Evolutionary conservation across 306 rosid species (phyloP), one percentile per base, ranked within the genome.

Genomic region (Macrotyloma uniflorum): DNA sequence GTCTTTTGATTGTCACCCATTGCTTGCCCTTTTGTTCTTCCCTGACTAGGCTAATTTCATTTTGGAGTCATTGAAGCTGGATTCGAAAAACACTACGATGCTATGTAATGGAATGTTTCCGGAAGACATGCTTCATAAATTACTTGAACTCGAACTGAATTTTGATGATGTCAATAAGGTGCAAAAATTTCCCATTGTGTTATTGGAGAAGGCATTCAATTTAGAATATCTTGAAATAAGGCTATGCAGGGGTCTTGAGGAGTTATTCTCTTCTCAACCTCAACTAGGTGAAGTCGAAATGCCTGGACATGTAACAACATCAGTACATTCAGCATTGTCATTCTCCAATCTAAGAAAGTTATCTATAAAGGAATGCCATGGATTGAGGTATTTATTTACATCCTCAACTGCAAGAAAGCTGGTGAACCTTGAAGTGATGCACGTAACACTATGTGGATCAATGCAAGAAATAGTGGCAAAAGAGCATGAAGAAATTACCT

Each of bases 311-410:
- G 54, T 5, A 19, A 19, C 1, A 47, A 49, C 2, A 0, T 67
- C 78, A 22, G 78, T 22, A 13, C 59, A 72, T 18, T 57, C 76
- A 5, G 8, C 66, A 3, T 36, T 43, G 4, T 67, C 76, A 47
- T 49, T 82, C 72, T 33, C 40, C 15, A 5, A 13, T 36, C 47
- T 82, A n/a, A 35, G 16, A n/a, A 8, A 1, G 0, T 0, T 83
- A 15, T 13, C 0, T 3, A 0, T 67, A 4, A 1, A 1, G 0
- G 1, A 16, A 1, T 79, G 86, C 18, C 13, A 18, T 11, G 33
- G 59, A 19, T n/a, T 83, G 67, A 0, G 24, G 14, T 14, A 74
- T 32, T 57, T 83, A 32, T 50, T 79, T 57, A 74, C 83, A 14
- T 47, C 58, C 49, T 23, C 55, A 23, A 61, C 59, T 0, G 78